Evolutionary conservation across 805 yeast genomes (phyloP), one percentile per base, ranked within the genome.

Genomic region (Nakazawaea ishiwadae): DNA sequence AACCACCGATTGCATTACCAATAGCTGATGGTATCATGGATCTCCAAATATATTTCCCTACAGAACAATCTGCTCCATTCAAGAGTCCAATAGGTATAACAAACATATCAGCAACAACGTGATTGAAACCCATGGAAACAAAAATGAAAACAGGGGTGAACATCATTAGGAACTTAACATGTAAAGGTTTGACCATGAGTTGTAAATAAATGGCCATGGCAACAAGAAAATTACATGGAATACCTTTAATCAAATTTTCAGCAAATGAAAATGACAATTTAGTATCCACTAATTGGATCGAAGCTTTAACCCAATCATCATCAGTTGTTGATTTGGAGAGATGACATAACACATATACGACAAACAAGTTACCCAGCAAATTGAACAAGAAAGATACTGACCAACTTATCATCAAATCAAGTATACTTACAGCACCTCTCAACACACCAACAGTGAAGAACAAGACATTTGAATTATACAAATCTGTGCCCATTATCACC

Each of bases 1-100:
- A 55, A 0, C 96, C 96, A n/a, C 96, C 96, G 23, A 86, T 68
- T 1, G 81, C 74, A 55, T 86, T 86, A 0, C 96, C 96, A 11
- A 86, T 50, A 1, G 79, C 69, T 0, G 81, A 87, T 0, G 95
- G 86, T 8, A 86, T 61, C 50, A 84, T 63, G 0, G 81, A 61
- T 54, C 79, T 84, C 95, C 93, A 85, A 9, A 82, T 77, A 44
- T 78, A 81, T 8, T 62, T 59, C 0, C 80, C 84, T 28, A 83
- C 86, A 0, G 81, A 65, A 7, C 80, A 63, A 2, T 76, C 71
- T 1, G 86, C 84, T 8, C 81, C 76, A 58, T 82, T 83, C 36
- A 84, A 67, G 54, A 84, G 60, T 0, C 86, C 95, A 48, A 78
- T 74, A 7, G 81, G 77, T 4, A 81, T 55, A 40, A 83, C 49